These are phyloP conservation scores for Lactarius sanguifluus DNA, from an alignment of 768 basidiomycete species.

Conservation along the genomic window DNA sequence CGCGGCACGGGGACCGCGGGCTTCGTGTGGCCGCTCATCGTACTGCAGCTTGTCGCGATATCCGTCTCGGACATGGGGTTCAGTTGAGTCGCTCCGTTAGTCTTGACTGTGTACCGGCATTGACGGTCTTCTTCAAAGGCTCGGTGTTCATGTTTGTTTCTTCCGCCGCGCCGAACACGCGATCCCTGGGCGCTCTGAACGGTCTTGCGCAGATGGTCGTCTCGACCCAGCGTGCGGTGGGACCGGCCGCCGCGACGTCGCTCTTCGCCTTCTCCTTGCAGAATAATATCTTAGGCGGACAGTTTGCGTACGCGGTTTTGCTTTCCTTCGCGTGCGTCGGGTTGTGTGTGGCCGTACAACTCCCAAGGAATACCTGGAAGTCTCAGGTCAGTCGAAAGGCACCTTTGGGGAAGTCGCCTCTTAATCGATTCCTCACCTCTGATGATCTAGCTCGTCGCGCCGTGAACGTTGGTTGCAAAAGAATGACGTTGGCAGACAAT, in stretches of 20 bases:
- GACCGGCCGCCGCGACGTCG: conserved; percentile 32
- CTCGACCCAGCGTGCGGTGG: conserved; percentile 50
- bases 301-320: conserved; percentile 40
- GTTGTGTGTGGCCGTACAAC: neutral
- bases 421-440: neutral
- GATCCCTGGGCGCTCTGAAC: conserved; percentile 42
- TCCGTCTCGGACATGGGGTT: neutral
- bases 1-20: neutral
- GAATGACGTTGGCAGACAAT: too few species aligned
- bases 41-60: neutral
- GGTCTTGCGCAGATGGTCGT: conserved; percentile 44
- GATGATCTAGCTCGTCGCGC: neutral
- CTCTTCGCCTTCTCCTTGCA: conserved; percentile 55
- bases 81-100: neutral
- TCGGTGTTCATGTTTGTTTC: conserved; percentile 37
- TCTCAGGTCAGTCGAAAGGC: neutral
- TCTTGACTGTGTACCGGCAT: neutral
- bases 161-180: conserved; percentile 34
- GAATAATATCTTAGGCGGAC: conserved; percentile 45
- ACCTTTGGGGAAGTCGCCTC: neutral
- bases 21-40: neutral
- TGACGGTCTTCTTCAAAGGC: neutral
- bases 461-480: neutral
- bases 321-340: neutral
- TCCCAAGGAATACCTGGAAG: neutral